phyloP scores from a whole-genome alignment of 2,329 filamentous ascomycete species.

The Penicillium sp. region DNA sequence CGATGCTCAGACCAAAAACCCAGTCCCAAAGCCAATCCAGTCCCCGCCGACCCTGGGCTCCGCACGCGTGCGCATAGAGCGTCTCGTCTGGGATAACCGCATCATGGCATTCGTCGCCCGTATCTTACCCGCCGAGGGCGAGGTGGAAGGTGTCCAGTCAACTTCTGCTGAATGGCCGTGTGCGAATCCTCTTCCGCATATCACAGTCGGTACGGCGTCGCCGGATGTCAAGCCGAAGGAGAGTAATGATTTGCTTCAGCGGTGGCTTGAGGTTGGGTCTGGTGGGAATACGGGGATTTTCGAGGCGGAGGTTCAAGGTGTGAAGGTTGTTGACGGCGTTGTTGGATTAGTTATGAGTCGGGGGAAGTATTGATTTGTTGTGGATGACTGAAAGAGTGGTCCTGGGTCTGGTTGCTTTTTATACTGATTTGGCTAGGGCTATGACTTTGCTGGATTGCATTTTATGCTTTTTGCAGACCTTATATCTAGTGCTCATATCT shows the following conservation, averaged over 20 bases:
- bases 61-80: slow-evolving; percentile 56
- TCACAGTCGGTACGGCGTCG: slow-evolving; percentile 82
- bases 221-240: slow-evolving; percentile 82
- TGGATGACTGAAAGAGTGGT: slow-evolving; percentile 9
- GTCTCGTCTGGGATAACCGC: slow-evolving; percentile 76
- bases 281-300: slow-evolving; percentile 52
- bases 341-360: slow-evolving; percentile 52
- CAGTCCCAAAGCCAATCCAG: slow-evolving; percentile 22
- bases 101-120: slow-evolving; percentile 91
- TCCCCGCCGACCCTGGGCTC: slow-evolving; percentile 34
- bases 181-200: slow-evolving; percentile 75
- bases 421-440: background rate
- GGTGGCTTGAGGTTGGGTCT: slow-evolving; percentile 67
- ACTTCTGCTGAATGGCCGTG: slow-evolving; percentile 63
- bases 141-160: slow-evolving; percentile 26
- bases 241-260: slow-evolving; percentile 78
- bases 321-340: slow-evolving; percentile 55
- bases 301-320: slow-evolving; percentile 54
- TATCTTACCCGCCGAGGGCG: slow-evolving; percentile 45
- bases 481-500: background rate
- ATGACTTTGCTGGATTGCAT: background rate
- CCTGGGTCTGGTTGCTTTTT: too few species aligned
- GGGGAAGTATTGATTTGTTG: slow-evolving; percentile 8
- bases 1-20: slow-evolving; percentile 29
- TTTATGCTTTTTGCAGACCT: background rate